Evolutionary conservation across 768 basidiomycete species (phyloP), one percentile per base, ranked within the genome.

Genomic region (Clitopilus hobsonii): DNA sequence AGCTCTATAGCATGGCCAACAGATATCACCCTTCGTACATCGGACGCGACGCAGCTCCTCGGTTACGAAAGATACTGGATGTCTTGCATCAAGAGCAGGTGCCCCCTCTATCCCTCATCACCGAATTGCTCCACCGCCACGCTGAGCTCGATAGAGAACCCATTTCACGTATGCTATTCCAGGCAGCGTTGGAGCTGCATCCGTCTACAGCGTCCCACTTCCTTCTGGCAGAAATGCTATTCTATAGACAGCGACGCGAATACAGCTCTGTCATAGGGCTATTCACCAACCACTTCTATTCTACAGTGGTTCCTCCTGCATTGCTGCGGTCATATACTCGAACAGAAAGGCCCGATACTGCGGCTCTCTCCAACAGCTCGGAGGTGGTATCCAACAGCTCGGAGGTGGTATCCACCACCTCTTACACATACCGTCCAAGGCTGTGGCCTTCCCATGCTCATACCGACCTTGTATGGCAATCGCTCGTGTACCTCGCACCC

Each of bases 251-350:
- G 5, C 51, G 59, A 18, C 51, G 55, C 6, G 57, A 64, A 16
- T 61, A 67, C 38, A 54, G 61, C 16, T 66, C 73, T 22, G 69
- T 79, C 54, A 65, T 84, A 49, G 55, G 69, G 48, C 68, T 77
- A 0, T 89, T 82, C 61, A 65, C 67, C 11, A 71, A 76, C 5
- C 74, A 81, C 52, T 88, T 85, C 60, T 75, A 74, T 53, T 57
- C 74, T 6, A 66, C 74, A 30, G 85, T 82, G 13, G 69, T 89
- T n/a, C 84, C 86, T 26, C 52, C 70, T 29, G 64, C n/a, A n/a
- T n/a, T n/a, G n/a, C n/a, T n/a, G n/a, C n/a, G n/a, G n/a, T n/a
- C n/a, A 70, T 7, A 64, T 69, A 0, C 48, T 74, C 57, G 27
- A 29, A 8, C 56, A 29, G 1, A 60, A 65, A 55, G 45, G 61